These are phyloP conservation scores for Anaeromyces robustus DNA, from an alignment of 192 early-diverging fungal species.

Conservation along the genomic window DNA sequence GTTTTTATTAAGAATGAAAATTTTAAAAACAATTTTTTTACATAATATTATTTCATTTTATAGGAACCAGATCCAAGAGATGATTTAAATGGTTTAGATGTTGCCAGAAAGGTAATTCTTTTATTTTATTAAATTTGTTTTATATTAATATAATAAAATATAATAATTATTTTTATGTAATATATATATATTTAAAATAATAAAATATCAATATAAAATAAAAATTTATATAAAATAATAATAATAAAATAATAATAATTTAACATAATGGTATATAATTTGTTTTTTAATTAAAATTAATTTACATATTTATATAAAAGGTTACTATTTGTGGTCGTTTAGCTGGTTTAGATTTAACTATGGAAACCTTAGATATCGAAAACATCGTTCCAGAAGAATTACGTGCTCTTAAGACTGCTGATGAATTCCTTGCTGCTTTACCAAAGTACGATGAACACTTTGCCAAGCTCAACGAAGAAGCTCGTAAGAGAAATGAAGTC, in stretches of 20 bases:
- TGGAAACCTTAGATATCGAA: slow-evolving; percentile 70
- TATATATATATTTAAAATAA: no score
- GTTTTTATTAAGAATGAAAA: not conserved
- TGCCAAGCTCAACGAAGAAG: slow-evolving; percentile 60
- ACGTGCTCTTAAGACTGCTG: slow-evolving; percentile 45
- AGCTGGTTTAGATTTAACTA: slow-evolving; percentile 60
- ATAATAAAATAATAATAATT: no score
- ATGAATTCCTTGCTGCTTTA: slow-evolving; percentile 71
- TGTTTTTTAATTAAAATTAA: no score
- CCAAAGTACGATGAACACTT: slow-evolving; percentile 81
- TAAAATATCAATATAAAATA: no score
- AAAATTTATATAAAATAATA: no score
- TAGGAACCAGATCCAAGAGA: slow-evolving; percentile 95
- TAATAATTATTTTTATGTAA: no score
- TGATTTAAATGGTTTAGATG: slow-evolving; percentile 98
- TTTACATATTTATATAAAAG: slow-evolving; percentile 18
- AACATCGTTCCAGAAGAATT: slow-evolving; percentile 90
- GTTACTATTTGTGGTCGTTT: slow-evolving; percentile 75
- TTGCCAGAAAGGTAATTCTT: slow-evolving; percentile 87
- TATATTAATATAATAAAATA: no score
- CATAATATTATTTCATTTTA: not conserved
- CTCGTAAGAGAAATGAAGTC: slow-evolving; percentile 52
- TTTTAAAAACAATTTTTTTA: no score
- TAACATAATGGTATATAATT: no score
- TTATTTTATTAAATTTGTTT: no score